phyloP scores from a whole-genome alignment of 768 basidiomycete species.

The Leccinum variicolor region DNA sequence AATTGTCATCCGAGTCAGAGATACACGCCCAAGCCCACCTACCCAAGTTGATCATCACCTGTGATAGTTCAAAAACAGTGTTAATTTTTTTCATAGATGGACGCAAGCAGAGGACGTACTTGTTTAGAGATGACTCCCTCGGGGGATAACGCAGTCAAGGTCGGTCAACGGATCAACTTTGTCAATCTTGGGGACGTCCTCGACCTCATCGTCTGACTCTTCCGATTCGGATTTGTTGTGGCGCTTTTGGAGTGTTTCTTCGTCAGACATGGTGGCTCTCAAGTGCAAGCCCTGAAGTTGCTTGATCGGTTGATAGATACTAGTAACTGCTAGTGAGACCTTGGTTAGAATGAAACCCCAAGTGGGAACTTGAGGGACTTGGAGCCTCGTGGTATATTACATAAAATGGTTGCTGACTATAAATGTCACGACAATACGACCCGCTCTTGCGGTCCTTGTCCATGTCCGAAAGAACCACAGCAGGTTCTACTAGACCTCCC shows the following conservation, averaged over 20 bases:
- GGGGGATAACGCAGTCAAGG: slow-evolving; percentile 83
- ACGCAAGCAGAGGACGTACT: slow-evolving; percentile 41
- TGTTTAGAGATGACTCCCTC: slow-evolving; percentile 92
- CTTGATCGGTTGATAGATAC: slow-evolving; percentile 12
- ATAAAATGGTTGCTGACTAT: slow-evolving; percentile 10
- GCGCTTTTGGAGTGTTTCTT: slow-evolving; percentile 63
- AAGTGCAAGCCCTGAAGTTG: background rate
- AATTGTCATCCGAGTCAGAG: background rate
- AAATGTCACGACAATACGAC: too few relatives aligned
- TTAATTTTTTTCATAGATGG: background rate
- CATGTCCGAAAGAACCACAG: too few relatives aligned
- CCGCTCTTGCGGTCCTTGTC: too few relatives aligned
- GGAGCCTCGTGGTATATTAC: slow-evolving; percentile 5
- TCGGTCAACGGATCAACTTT: slow-evolving; percentile 75
- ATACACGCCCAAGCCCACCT: background rate
- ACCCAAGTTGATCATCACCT: slow-evolving; percentile 97
- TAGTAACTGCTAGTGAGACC: background rate
- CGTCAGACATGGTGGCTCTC: slow-evolving; percentile 52
- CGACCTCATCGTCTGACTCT: slow-evolving; percentile 56
- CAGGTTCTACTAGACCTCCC: too few relatives aligned
- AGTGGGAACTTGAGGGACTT: background rate
- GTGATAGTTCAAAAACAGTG: background rate
- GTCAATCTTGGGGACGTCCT: slow-evolving; percentile 61
- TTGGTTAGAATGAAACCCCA: slow-evolving; percentile 9
- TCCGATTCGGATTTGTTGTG: slow-evolving; percentile 71